Base-by-base conservation (phyloP, 192 early-diverging fungal genomes). In the Martensiomyces pterosporus region DNA sequence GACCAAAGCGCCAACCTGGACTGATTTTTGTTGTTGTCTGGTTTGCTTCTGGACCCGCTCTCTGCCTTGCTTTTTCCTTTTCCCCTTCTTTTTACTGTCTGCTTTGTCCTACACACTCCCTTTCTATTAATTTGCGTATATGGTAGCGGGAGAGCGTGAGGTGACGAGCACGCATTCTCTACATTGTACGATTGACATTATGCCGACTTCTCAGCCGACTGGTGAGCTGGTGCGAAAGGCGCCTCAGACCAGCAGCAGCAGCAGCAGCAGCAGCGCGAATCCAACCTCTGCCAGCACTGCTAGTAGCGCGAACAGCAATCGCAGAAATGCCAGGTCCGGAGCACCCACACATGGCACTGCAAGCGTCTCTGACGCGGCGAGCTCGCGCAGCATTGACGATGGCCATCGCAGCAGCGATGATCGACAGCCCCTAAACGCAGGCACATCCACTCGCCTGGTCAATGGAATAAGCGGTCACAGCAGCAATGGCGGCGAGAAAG, bases 141-240 rank as follows among this genome's bases (percentile, higher is more conserved):
- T 70, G 67, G 39, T 55, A 51, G 47, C 34, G 35, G 49, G 43
- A 36, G 47, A 51, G 2, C 40, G 42, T 29, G 29, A 23, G 9
- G 51, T 24, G 16, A 5, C 49, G 29, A 39, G n/a, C n/a, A n/a
- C n/a, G n/a, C n/a, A 25, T 23, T 35, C 49, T 9, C 12, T 43
- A 22, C 64, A 74, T 49, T 74, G 64, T 47, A 49, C 37, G 37
- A 49, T 74, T 36, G 56, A 59, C 41, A 52, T 74, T 24, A 72
- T 64, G 67, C 39, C 49, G 24, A 24, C 43, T 16, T 46, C 24
- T 12, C 25, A 26, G 12, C 24, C 33, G 32, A 27, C 27, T 1
- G 3, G 16, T 9, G 6, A 39, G 15, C 39, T 1, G 8, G 13
- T 26, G 23, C 24, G 24, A 10, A 14, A 24, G 9, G n/a, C 21